These are phyloP conservation scores for Zygosaccharomyces pseudorouxii DNA, from an alignment of 805 yeast genomes.

Conservation along the genomic window DNA sequence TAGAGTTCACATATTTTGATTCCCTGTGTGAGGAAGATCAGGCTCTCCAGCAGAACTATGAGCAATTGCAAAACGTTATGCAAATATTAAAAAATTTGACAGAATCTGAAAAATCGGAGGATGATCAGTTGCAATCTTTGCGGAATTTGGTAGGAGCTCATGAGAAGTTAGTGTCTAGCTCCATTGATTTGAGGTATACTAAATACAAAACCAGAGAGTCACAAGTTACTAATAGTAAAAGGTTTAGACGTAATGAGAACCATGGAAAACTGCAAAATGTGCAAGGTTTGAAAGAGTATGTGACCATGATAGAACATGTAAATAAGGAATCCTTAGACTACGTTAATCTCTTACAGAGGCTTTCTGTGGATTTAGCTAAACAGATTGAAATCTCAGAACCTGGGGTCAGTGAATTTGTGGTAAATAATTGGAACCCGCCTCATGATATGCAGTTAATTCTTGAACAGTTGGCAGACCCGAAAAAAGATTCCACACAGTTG, in stretches of 20 bases:
- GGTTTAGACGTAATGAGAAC: constrained; percentile 8
- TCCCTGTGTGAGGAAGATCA: constrained; percentile 27
- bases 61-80: constrained; percentile 15
- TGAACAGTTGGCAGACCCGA: constrained; percentile 17
- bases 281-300: constrained; percentile 17
- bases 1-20: constrained; percentile 21
- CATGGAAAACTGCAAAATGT: constrained; percentile 7
- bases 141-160: constrained; percentile 15
- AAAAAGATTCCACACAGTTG: constrained; percentile 13
- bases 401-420: constrained; percentile 16
- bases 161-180: constrained; percentile 10
- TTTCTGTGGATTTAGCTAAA: constrained; percentile 28
- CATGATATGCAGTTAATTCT: constrained; percentile 18
- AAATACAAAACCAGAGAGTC: constrained; percentile 24
- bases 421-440: constrained; percentile 26
- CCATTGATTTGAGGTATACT: constrained; percentile 19
- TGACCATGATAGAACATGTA: constrained; percentile 17
- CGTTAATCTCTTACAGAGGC: constrained; percentile 23
- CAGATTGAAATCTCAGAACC: constrained; percentile 26
- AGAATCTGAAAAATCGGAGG: constrained; percentile 17
- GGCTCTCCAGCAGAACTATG: constrained; percentile 20
- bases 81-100: constrained; percentile 13
- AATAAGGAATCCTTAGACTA: constrained; percentile 23
- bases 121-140: constrained; percentile 13
- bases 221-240: constrained; percentile 11